A percentile compares a stretch with the other conserved stretches of the same genome.
Evolutionary conservation across 2,329 filamentous ascomycete species (phyloP).

Genomic region (Huntiella abstrusa): DNA sequence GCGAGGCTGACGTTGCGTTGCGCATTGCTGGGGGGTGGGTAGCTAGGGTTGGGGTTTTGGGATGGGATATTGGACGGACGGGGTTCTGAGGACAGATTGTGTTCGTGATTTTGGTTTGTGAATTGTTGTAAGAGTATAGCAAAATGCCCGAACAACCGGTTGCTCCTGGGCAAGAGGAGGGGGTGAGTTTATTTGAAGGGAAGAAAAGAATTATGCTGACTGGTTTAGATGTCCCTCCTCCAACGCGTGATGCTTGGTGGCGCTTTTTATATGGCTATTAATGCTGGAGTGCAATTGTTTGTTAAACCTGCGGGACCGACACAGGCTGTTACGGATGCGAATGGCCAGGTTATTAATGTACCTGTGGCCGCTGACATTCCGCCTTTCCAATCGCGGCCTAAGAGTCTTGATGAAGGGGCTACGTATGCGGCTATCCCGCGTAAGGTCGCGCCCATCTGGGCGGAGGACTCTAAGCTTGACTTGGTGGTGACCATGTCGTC

Average conservation of each 20-base stretch:
- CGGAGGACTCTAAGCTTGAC: constrained; percentile 58
- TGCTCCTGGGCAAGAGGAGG: constrained; percentile 2
- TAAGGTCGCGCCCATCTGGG: constrained; percentile 74
- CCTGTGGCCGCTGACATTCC: constrained; percentile 38
- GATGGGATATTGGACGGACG: not conserved
- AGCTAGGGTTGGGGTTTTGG: not conserved
- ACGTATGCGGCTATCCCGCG: constrained; percentile 47
- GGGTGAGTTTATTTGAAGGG: not conserved
- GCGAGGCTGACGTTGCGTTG: not conserved
- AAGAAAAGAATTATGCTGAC: too few species aligned
- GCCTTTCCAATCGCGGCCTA: constrained; percentile 45
- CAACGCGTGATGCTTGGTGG: constrained; percentile 32
- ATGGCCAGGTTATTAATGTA: constrained; percentile 33
- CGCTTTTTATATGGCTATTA: constrained; percentile 39
- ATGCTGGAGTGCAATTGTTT: constrained; percentile 36
- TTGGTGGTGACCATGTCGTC: constrained; percentile 71
- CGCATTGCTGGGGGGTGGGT: not conserved
- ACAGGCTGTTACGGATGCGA: constrained; percentile 29
- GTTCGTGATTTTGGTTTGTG: too few species aligned
- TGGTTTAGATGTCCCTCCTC: constrained; percentile 10
- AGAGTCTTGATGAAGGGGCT: constrained; percentile 38
- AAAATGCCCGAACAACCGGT: constrained; percentile 2
- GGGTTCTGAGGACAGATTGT: not conserved
- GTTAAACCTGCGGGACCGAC: constrained; percentile 28
- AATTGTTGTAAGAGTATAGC: too few species aligned